Conservation (phyloP, 179 eudicot genomes). For the Nepenthes alata region DNA sequence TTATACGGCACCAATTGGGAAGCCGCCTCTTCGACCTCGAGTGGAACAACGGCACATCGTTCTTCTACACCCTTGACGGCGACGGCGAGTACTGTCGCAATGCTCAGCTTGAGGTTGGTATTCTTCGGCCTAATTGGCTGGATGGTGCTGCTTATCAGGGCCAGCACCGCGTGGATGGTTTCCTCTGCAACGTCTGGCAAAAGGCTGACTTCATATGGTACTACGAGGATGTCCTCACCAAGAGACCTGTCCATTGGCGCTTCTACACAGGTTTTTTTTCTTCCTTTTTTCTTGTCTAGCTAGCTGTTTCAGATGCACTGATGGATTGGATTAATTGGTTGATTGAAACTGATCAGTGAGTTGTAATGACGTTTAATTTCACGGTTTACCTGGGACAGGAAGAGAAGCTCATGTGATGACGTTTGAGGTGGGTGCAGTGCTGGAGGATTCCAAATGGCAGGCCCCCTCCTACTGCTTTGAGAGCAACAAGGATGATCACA, state of each 20-base stretch:
- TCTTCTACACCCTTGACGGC: constrained; percentile 27
- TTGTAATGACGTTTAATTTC: no score
- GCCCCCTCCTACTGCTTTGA: constrained; percentile 59
- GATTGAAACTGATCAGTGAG: not conserved
- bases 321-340: not conserved
- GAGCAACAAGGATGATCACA: not conserved
- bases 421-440: constrained; percentile 61
- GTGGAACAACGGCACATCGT: constrained; percentile 66
- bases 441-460: constrained; percentile 60
- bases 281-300: not conserved
- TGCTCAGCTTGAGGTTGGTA: constrained; percentile 43
- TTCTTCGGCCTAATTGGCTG: constrained; percentile 62
- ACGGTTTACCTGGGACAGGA: constrained; percentile 22
- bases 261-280: constrained; percentile 42
- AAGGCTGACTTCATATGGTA: constrained; percentile 64
- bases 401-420: constrained; percentile 48
- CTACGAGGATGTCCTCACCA: constrained; percentile 58
- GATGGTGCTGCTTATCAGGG: constrained; percentile 63
- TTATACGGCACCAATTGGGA: constrained; percentile 55
- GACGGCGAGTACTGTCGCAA: constrained; percentile 27
- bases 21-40: constrained; percentile 50
- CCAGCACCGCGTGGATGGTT: constrained; percentile 38
- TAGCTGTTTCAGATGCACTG: not conserved
- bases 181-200: constrained; percentile 63
- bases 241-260: constrained; percentile 59